Base-by-base conservation (phyloP, 805 yeast species). In the Wilhelminamyces savonicus region DNA sequence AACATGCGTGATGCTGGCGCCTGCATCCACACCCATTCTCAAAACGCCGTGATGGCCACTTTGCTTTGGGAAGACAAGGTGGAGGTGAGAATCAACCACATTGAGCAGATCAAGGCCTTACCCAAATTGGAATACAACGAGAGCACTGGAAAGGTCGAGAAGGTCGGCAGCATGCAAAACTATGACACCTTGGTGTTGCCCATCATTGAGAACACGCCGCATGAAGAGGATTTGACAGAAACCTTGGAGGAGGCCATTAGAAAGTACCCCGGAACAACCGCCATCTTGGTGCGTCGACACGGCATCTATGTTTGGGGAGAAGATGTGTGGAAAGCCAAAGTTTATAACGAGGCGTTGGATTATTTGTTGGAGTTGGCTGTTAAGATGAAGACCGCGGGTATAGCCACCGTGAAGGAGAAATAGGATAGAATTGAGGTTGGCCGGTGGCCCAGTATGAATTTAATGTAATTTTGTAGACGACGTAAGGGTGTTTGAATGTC, bases 301-400 rank as follows among this genome's bases (percentile, higher is more conserved):
- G 97, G 97, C 1, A 79, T 90, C 26, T 90, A 80, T 51, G 95
- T 87, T n/a, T 90, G 97, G 97, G 97, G 97, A 15, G 85, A 81
- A 44, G 76, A 71, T 16, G 83, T 85, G 9, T 82, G 94, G 83
- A 86, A 88, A 57, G 96, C 97, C 28, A 90, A 90, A 57, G 73
- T 90, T 10, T 82, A 82, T 53, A 87, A 87, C 51, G 97, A 90
- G 56, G 94, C 96, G 12, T 76, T 90, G 36, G 97, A 90, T 48
- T 90, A 88, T 51, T 59, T 90, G 38, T 63, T 90, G 46, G 95
- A 84, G 39, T 56, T 88, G 41, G 95, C 92, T 1, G 72, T 88
- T 21, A 82, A 82, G 50, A 83, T 87, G 95, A 72, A 74, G 41
- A 74, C 71, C 43, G 53, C 74, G 32, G 87, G 86, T 1, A 69